phyloP scores from a whole-genome alignment of 305 asterid species.

The Fraxinus greggii region DNA sequence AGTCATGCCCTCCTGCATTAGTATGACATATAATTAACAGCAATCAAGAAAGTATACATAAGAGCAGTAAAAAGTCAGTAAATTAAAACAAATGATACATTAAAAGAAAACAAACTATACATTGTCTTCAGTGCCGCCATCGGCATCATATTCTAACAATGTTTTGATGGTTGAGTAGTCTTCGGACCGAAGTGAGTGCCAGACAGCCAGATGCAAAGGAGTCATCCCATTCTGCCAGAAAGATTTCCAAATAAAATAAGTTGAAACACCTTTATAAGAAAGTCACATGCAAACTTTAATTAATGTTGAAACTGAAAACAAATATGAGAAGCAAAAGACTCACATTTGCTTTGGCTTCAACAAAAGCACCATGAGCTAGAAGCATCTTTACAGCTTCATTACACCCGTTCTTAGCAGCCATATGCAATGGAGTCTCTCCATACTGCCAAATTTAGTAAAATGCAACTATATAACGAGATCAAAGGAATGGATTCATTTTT shows the following conservation, averaged over 20 bases:
- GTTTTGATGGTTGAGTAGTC: conserved; percentile 78
- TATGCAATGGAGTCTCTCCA: conserved; percentile 95
- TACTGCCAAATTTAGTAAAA: conserved; percentile 49
- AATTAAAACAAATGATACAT: conserved; percentile 37
- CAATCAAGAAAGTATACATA: conserved; percentile 22
- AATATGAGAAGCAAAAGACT: conserved; percentile 26
- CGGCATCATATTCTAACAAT: conserved; percentile 69
- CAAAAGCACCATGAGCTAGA: conserved; percentile 73
- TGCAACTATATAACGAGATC: conserved; percentile 9
- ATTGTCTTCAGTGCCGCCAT: conserved; percentile 86
- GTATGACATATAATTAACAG: conserved; percentile 32
- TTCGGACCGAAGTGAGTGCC: conserved; percentile 81
- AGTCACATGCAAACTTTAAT: not conserved
- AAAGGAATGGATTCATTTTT: not conserved
- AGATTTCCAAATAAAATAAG: conserved; percentile 22
- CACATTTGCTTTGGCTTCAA: conserved; percentile 94
- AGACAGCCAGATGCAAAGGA: conserved; percentile 96
- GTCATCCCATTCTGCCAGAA: conserved; percentile 87
- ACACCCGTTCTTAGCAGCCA: conserved; percentile 98
- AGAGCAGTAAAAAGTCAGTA: not conserved
- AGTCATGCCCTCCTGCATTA: conserved; percentile 81
- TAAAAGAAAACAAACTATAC: conserved; percentile 32
- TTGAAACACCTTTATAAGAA: conserved; percentile 21
- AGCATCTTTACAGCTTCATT: conserved; percentile 78
- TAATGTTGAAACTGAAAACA: conserved; percentile 7